These are phyloP conservation scores for Poterioochromonas sp. DNA, from an alignment of 352 stramenopile species.

Conservation along the genomic window DNA sequence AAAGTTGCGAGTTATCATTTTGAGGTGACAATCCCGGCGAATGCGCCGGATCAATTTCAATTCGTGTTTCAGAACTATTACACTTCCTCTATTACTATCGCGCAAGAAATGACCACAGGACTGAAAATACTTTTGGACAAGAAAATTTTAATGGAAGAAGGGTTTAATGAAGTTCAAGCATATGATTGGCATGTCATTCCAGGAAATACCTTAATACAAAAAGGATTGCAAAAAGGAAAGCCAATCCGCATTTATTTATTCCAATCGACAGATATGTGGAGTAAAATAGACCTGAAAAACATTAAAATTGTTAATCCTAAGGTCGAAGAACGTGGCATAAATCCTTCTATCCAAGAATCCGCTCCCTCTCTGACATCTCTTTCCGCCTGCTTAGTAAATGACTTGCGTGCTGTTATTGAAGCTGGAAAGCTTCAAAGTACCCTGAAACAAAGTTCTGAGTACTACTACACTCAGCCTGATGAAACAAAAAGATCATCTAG, in stretches of 20 bases:
- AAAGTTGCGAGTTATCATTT: too few relatives aligned
- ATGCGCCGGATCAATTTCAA: neutral
- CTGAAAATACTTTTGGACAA: neutral
- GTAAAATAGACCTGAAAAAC: neutral
- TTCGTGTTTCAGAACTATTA: conserved; percentile 7
- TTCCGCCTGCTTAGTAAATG: too few relatives aligned
- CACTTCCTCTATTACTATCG: neutral
- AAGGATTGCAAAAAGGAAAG: neutral
- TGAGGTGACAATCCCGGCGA: neutral
- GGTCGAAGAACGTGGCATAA: too few relatives aligned
- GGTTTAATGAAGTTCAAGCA: neutral
- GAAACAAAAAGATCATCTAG: too few relatives aligned
- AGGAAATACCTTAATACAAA: neutral
- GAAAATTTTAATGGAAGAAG: neutral
- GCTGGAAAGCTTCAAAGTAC: too few relatives aligned
- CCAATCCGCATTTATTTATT: neutral
- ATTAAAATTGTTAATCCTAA: neutral
- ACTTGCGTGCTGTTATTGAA: too few relatives aligned
- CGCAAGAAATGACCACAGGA: neutral
- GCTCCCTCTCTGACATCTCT: too few relatives aligned
- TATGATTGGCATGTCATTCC: neutral
- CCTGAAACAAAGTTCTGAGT: too few relatives aligned
- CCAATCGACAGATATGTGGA: neutral
- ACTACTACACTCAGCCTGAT: too few relatives aligned
- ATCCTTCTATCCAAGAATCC: too few relatives aligned